Evolutionary conservation across 208 protist genomes (phyloP).

Genomic region (Angomonas desouzai): DNA sequence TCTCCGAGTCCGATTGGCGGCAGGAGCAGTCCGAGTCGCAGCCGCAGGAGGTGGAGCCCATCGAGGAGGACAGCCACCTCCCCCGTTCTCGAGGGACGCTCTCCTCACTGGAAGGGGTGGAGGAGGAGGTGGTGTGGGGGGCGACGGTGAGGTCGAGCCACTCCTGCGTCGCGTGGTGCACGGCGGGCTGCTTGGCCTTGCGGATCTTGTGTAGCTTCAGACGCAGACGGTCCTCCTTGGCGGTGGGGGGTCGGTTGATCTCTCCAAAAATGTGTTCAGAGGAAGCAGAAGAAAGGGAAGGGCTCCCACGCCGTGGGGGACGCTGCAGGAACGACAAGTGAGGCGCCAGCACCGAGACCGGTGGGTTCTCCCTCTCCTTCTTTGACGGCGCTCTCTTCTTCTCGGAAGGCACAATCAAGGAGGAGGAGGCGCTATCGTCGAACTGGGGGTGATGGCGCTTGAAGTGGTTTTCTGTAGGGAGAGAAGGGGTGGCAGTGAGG

Average conservation of each 20-base stretch:
- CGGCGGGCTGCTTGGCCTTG: not conserved
- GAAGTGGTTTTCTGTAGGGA: not conserved
- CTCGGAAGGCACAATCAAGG: not conserved
- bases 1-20: conserved; percentile 2
- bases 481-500: not conserved
- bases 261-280: conserved; percentile 1
- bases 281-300: not conserved
- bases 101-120: not conserved
- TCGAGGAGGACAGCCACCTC: not conserved
- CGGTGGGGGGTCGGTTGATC: not conserved
- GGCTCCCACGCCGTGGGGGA: too few species aligned
- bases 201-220: not conserved
- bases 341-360: not conserved
- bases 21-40: conserved; percentile 21
- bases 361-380: not conserved
- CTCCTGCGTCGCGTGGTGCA: not conserved
- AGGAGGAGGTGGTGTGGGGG: not conserved
- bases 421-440: conserved; percentile 2
- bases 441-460: not conserved
- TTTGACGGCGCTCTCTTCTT: not conserved
- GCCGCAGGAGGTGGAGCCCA: conserved; percentile 15
- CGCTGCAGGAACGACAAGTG: not conserved
- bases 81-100: too few species aligned
- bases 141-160: not conserved
- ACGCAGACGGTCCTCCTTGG: not conserved